phyloP scores from a whole-genome alignment of 257 asterid species.

The Solanum bulbocastanum region DNA sequence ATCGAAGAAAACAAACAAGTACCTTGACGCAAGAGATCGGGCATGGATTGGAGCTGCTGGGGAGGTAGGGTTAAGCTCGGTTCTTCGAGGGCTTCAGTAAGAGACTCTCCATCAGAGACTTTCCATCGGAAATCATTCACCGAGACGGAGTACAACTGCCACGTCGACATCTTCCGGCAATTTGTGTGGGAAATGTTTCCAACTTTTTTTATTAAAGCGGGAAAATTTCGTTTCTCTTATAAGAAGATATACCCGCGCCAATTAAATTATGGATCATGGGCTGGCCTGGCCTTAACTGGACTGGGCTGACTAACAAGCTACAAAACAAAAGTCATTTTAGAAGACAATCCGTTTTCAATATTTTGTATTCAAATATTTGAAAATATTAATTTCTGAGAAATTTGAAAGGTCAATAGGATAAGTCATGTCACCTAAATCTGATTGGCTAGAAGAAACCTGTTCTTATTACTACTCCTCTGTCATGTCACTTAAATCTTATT shows the following conservation, averaged over 20 bases:
- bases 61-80: constrained; percentile 14
- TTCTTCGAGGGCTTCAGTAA: neutral
- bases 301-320: neutral
- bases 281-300: too few relatives aligned
- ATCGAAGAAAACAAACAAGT: neutral
- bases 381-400: neutral
- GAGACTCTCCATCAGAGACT: constrained; percentile 20
- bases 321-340: neutral
- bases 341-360: neutral
- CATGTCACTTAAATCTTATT: too few relatives aligned
- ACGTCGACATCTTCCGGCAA: constrained; percentile 56
- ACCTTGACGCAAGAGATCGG: constrained; percentile 82
- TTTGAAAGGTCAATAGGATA: too few relatives aligned
- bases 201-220: neutral
- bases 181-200: neutral
- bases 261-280: neutral
- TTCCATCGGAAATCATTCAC: constrained; percentile 61
- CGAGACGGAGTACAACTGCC: constrained; percentile 60
- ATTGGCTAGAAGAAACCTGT: too few relatives aligned
- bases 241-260: neutral
- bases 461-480: too few relatives aligned
- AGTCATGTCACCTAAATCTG: too few relatives aligned
- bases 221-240: neutral
- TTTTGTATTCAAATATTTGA: neutral
- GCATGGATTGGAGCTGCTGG: constrained; percentile 71